Conservation (phyloP, 1,284 basidiomycete species). For the Exobasidium rhododendri region DNA sequence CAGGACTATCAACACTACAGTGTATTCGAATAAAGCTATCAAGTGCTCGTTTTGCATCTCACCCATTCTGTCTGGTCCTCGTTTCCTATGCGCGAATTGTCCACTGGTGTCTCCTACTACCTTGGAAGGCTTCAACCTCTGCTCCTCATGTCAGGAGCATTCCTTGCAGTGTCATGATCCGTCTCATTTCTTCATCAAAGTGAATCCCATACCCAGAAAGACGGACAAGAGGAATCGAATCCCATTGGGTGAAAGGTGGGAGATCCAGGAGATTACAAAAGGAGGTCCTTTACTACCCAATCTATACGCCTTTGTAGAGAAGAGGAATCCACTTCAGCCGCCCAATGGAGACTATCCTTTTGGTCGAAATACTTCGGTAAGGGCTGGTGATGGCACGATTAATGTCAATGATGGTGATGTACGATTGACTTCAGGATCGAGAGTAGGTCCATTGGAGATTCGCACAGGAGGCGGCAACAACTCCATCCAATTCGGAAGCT, state of each 20-base stretch:
- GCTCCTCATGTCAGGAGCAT: conserved; percentile 16
- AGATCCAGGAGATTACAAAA: conserved; percentile 5
- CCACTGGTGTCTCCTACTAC: conserved; percentile 12
- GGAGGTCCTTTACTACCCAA: conserved; percentile 10
- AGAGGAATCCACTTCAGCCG: neutral
- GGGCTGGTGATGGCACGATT: neutral
- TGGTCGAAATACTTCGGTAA: neutral
- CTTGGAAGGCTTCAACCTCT: conserved; percentile 20
- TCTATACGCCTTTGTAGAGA: conserved; percentile 13
- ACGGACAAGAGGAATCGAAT: neutral
- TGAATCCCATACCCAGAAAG: neutral
- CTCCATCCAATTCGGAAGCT: neutral
- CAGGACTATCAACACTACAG: neutral
- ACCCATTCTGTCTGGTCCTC: conserved; percentile 9
- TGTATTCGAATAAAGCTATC: neutral
- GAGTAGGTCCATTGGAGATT: neutral
- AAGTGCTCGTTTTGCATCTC: conserved; percentile 5
- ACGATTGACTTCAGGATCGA: neutral
- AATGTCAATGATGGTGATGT: neutral
- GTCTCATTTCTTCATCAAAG: conserved; percentile 26
- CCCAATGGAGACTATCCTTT: neutral
- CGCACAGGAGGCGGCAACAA: neutral
- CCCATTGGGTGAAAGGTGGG: conserved; percentile 6
- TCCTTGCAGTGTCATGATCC: conserved; percentile 23
- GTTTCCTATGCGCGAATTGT: conserved; percentile 23